A percentile compares a stretch with the other conserved stretches of the same genome.
These are phyloP conservation scores for Suillus fuscotomentosus DNA, from an alignment of 768 basidiomycete species.

Conservation along the genomic window DNA sequence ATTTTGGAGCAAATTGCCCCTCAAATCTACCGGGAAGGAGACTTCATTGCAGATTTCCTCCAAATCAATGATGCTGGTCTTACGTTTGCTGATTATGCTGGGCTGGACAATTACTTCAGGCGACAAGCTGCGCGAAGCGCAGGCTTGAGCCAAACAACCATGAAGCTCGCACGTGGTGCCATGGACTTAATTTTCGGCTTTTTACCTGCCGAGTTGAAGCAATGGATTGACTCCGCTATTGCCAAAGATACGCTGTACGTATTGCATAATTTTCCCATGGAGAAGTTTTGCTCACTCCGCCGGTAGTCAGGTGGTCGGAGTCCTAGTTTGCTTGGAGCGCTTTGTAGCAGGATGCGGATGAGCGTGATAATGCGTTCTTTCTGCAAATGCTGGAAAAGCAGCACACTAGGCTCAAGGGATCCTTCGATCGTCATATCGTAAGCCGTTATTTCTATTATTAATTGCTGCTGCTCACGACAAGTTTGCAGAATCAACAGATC, in stretches of 20 bases:
- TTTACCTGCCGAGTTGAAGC: slow-evolving; percentile 76
- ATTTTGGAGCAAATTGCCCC: slow-evolving; percentile 75
- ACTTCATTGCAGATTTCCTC: slow-evolving; percentile 88
- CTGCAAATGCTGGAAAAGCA: slow-evolving; percentile 80
- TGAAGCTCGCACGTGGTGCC: slow-evolving; percentile 81
- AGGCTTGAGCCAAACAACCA: slow-evolving; percentile 64
- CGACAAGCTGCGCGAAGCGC: slow-evolving; percentile 80
- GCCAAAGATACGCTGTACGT: slow-evolving; percentile 75
- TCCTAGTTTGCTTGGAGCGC: slow-evolving; percentile 76
- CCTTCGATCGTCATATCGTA: slow-evolving; percentile 77
- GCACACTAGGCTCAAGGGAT: slow-evolving; percentile 68
- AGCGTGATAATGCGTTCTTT: slow-evolving; percentile 73
- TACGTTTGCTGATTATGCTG: slow-evolving; percentile 96
- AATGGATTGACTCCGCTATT: slow-evolving; percentile 80
- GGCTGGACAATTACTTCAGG: slow-evolving; percentile 90
- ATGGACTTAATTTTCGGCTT: slow-evolving; percentile 97
- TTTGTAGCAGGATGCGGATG: slow-evolving; percentile 78
- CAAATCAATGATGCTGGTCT: slow-evolving; percentile 86
- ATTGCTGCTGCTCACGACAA: slow-evolving; percentile 4
- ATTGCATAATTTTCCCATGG: slow-evolving; percentile 4
- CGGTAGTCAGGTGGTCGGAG: slow-evolving; percentile 79
- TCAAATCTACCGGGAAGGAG: slow-evolving; percentile 78
- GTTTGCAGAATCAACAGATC: slow-evolving; percentile 75
- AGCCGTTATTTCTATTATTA: slow-evolving; percentile 18
- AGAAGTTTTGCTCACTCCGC: slow-evolving; percentile 7